Base-by-base conservation (phyloP, 2,329 filamentous ascomycete genomes). In the Pseudopithomyces maydicus region DNA sequence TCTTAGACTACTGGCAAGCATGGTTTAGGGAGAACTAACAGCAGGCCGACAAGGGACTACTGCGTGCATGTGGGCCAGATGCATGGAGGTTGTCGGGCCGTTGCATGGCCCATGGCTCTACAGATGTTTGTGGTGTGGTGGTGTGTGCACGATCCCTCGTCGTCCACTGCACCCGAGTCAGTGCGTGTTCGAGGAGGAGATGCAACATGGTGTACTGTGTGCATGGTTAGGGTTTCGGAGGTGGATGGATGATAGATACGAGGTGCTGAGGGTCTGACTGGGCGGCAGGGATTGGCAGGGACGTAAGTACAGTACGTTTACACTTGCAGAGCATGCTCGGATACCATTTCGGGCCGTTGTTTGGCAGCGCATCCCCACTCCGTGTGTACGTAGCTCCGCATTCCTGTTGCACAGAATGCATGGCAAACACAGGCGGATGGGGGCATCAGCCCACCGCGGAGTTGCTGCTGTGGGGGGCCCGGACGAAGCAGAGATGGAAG, bases 61-160 rank as follows among this genome's bases (percentile, higher is more conserved):
- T 35, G 26, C 39, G 38, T 11, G 35, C 20, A 26, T 19, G 42
- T 52, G 47, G 54, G 15, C 32, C 23, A 14, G 23, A 42, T 23
- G 17, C 48, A 47, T 48, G 41, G 12, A 33, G n/a, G 39, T 20
- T 45, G 11, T 56, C 54, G 46, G 54, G 47, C 47, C 47, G 47
- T 52, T 56, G 54, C 54, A 56, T 47, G 42, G 20, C 23, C 12
- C 17, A 36, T 41, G 38, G n/a, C 17, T 41, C 15, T 17, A 44
- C n/a, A n/a, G n/a, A n/a, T n/a, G 14, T 26, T 39, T n/a, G 39
- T 39, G 33, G 32, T 35, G 51, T 53, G 42, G 35, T 36, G 32
- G 11, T 39, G 22, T 29, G n/a, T 33, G 22, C 15, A 22, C 22
- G 26, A 35, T 22, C 35, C 47, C 47, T 50, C 47, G 32, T 32